phyloP scores from a whole-genome alignment of 495 filamentous ascomycete species.

The Viridothelium virens region DNA sequence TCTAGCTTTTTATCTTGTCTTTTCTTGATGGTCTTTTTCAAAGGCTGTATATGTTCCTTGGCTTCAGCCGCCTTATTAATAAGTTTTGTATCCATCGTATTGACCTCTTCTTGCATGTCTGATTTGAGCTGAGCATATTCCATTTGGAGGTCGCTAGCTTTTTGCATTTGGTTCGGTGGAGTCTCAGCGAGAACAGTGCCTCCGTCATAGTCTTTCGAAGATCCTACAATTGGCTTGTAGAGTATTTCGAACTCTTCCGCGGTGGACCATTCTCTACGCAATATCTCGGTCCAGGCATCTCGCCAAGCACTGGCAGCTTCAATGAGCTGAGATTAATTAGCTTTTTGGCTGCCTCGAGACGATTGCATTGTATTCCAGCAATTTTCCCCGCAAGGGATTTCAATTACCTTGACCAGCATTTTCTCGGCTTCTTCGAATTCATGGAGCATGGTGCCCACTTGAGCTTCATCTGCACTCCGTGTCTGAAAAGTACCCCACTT shows the following conservation, averaged over 20 bases:
- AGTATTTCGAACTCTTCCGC: slow-evolving; percentile 65
- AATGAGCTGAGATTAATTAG: slow-evolving; percentile 54
- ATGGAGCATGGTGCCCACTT: slow-evolving; percentile 65
- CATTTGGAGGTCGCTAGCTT: slow-evolving; percentile 58
- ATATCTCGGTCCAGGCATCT: slow-evolving; percentile 73
- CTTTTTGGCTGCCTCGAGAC: neutral
- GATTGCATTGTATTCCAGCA: neutral
- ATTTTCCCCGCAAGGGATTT: neutral
- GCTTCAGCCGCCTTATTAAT: slow-evolving; percentile 66
- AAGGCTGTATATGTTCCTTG: slow-evolving; percentile 60
- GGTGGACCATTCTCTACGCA: slow-evolving; percentile 61
- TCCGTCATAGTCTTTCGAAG: slow-evolving; percentile 45
- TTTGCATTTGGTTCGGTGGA: slow-evolving; percentile 53
- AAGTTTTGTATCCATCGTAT: slow-evolving; percentile 62
- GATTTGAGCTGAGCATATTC: slow-evolving; percentile 66
- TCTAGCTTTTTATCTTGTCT: slow-evolving; percentile 84
- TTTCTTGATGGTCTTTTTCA: slow-evolving; percentile 89
- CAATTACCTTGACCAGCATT: slow-evolving; percentile 59
- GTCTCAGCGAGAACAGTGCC: slow-evolving; percentile 50
- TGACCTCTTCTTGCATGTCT: slow-evolving; percentile 68
- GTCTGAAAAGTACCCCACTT: slow-evolving; percentile 66
- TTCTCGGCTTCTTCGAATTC: slow-evolving; percentile 82
- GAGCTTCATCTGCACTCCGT: slow-evolving; percentile 66
- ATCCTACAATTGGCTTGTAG: slow-evolving; percentile 74
- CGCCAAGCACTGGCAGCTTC: slow-evolving; percentile 75